These are phyloP conservation scores for Termitomyces sp. DNA, from an alignment of 768 basidiomycete species.

Conservation along the genomic window DNA sequence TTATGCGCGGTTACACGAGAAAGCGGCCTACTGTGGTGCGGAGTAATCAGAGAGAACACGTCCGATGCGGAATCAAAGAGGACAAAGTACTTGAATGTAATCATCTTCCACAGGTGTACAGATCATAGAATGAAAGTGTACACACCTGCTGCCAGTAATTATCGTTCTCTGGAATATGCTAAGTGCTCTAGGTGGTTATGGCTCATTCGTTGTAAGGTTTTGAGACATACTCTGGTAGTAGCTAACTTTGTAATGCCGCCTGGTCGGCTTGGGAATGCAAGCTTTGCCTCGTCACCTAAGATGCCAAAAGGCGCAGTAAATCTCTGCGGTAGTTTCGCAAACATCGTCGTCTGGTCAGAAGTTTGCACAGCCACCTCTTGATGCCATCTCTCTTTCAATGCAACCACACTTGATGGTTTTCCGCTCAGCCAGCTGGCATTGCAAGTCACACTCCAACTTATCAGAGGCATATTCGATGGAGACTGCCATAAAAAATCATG, in stretches of 20 bases:
- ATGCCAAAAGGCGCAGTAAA: constrained; percentile 74
- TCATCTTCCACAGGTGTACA: background rate
- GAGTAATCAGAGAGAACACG: constrained; percentile 84
- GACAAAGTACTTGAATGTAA: constrained; percentile 56
- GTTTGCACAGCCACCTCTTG: constrained; percentile 6
- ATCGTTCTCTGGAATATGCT: constrained; percentile 76
- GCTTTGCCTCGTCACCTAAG: constrained; percentile 82
- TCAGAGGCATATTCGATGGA: background rate
- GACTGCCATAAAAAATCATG: background rate
- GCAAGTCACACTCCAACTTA: background rate
- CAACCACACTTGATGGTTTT: background rate
- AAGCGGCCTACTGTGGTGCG: constrained; percentile 68
- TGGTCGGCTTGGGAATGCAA: constrained; percentile 81
- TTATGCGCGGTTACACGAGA: constrained; percentile 1
- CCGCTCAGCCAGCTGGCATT: too few relatives aligned
- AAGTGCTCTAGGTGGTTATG: constrained; percentile 1
- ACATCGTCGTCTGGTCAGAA: constrained; percentile 32
- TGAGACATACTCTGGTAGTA: constrained; percentile 58
- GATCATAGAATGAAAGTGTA: constrained; percentile 16
- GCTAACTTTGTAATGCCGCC: constrained; percentile 75
- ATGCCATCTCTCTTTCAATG: background rate
- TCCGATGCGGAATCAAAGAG: constrained; percentile 89
- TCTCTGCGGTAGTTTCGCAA: constrained; percentile 67
- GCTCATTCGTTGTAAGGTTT: background rate
- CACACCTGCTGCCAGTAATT: constrained; percentile 86